Conservation (phyloP, 2,329 filamentous ascomycete species). For the Zopfia rhizophila region DNA sequence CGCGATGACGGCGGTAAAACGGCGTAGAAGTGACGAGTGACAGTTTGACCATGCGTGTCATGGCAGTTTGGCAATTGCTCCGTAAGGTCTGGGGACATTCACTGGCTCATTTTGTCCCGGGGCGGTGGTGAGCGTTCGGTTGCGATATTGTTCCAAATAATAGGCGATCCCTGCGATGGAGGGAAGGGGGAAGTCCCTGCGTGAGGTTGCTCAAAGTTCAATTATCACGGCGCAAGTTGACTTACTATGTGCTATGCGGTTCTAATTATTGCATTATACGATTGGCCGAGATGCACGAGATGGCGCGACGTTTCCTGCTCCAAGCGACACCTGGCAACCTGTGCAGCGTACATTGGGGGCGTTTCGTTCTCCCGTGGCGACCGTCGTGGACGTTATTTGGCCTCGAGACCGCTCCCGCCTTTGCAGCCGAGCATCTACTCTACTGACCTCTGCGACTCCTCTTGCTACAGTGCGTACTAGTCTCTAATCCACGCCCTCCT, state of each 20-base stretch:
- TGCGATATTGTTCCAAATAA: constrained; percentile 14
- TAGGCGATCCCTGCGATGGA: too few relatives aligned
- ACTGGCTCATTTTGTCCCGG: constrained; percentile 11
- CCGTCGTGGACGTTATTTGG: background rate
- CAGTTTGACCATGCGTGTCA: constrained; percentile 29
- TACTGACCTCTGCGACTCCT: too few relatives aligned
- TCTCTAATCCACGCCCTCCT: too few relatives aligned
- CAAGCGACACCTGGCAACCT: constrained; percentile 1
- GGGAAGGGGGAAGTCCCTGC: background rate
- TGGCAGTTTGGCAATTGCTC: constrained; percentile 26
- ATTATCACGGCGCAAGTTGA: constrained; percentile 5
- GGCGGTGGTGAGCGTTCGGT: constrained; percentile 5
- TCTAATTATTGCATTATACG: constrained; percentile 16
- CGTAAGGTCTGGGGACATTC: constrained; percentile 13
- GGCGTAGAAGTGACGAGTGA: constrained; percentile 24
- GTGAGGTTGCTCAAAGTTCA: background rate
- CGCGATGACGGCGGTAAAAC: constrained; percentile 22
- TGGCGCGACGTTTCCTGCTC: too few relatives aligned
- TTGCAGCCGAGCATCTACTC: too few relatives aligned
- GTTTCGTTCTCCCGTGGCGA: background rate
- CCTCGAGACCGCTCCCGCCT: too few relatives aligned
- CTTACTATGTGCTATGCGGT: constrained; percentile 14
- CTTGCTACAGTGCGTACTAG: too few relatives aligned
- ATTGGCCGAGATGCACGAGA: too few relatives aligned
- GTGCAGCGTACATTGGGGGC: constrained; percentile 8